Evolutionary conservation across 768 basidiomycete species (phyloP).

Genomic region (Podaxis mareebaensis): DNA sequence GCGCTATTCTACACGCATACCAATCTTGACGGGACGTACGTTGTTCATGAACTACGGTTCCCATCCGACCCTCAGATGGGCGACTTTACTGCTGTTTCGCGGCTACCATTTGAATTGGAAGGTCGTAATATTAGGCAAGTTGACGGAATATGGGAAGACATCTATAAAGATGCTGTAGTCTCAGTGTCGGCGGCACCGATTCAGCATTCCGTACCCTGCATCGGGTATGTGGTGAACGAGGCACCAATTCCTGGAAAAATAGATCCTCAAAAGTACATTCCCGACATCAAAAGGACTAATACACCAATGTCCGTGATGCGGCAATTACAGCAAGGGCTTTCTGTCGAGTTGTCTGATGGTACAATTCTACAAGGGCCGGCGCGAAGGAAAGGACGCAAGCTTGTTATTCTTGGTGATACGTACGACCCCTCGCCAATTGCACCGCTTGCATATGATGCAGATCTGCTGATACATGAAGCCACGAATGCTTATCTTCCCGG

Average conservation of each 20-base stretch:
- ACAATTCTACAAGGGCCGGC: constrained; percentile 69
- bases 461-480: constrained; percentile 84
- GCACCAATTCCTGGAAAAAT: constrained; percentile 76
- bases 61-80: constrained; percentile 55
- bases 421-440: constrained; percentile 73
- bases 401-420: constrained; percentile 86
- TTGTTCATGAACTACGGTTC: constrained; percentile 81
- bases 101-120: constrained; percentile 51
- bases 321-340: constrained; percentile 64
- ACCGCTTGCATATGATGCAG: constrained; percentile 60
- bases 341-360: constrained; percentile 67
- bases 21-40: constrained; percentile 62
- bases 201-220: constrained; percentile 74
- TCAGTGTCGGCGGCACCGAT: constrained; percentile 80
- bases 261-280: constrained; percentile 64
- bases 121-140: constrained; percentile 66
- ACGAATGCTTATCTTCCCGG: constrained; percentile 83
- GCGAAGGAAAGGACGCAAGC: constrained; percentile 67
- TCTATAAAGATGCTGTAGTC: constrained; percentile 57
- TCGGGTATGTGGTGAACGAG: constrained; percentile 78
- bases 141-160: constrained; percentile 64
- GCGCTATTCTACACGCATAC: constrained; percentile 71
- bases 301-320: constrained; percentile 70
- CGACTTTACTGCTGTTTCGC: constrained; percentile 49
- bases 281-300: constrained; percentile 68